Conservation (phyloP, 2,329 filamentous ascomycete species). For the Phialophora tarda region DNA sequence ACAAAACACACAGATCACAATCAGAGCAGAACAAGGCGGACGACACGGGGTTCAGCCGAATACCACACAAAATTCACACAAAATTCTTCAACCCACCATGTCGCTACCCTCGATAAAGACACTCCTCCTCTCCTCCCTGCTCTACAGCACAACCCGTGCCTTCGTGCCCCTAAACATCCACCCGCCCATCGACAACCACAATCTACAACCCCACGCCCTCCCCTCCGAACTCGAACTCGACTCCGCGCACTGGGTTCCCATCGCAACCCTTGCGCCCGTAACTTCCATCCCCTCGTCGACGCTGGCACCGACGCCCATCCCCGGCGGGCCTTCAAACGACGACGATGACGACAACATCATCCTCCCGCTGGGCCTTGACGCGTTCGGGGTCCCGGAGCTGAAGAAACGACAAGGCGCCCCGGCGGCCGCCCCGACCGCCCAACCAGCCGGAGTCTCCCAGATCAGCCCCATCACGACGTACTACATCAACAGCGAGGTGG, state of each 20-base stretch:
- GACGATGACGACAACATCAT: slow-evolving; percentile 19
- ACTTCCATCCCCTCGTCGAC: slow-evolving; percentile 14
- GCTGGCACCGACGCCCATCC: slow-evolving; percentile 17
- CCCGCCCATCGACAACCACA: slow-evolving; percentile 12
- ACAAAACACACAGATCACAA: background rate
- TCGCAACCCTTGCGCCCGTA: slow-evolving; percentile 27
- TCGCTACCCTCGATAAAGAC: slow-evolving; percentile 3
- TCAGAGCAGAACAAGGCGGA: background rate
- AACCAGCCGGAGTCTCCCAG: slow-evolving; percentile 39
- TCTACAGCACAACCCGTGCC: slow-evolving; percentile 26
- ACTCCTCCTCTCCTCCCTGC: slow-evolving; percentile 31
- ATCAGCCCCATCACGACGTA: slow-evolving; percentile 42
- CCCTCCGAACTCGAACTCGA: slow-evolving; percentile 27
- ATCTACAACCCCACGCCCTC: slow-evolving; percentile 10
- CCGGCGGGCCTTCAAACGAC: background rate
- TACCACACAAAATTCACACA: background rate
- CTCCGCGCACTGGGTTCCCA: slow-evolving; percentile 23
- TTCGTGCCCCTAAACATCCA: slow-evolving; percentile 29
- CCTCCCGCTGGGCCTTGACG: slow-evolving; percentile 27
- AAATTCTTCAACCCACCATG: slow-evolving; percentile 3
- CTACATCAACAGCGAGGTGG: slow-evolving; percentile 20
- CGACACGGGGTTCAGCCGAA: background rate
- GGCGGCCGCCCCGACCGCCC: slow-evolving; percentile 39
- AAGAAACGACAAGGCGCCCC: slow-evolving; percentile 39
- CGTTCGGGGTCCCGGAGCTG: slow-evolving; percentile 31